Evolutionary conservation across 106 monocot genomes (phyloP).

Genomic region (Hemerocallis citrina): DNA sequence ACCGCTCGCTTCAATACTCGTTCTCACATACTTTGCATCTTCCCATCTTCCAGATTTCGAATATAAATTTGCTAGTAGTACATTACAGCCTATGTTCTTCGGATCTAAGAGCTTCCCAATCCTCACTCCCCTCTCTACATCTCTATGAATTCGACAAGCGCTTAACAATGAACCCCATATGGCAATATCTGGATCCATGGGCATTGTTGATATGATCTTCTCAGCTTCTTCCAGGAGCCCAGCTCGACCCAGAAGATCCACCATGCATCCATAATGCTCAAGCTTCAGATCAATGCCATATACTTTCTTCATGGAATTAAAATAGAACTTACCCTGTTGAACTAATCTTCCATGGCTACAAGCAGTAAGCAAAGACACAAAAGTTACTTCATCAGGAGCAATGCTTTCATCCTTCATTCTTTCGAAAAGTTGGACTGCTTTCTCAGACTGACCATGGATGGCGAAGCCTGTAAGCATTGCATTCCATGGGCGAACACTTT

Average conservation of each 20-base stretch:
- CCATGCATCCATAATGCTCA: slow-evolving; percentile 75
- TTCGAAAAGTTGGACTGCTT: slow-evolving; percentile 30
- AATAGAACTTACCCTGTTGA: slow-evolving; percentile 35
- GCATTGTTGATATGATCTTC: slow-evolving; percentile 48
- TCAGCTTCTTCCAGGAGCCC: slow-evolving; percentile 46
- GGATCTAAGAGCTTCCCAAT: too few relatives aligned
- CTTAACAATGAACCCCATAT: slow-evolving; percentile 65
- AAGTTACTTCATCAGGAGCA: slow-evolving; percentile 47
- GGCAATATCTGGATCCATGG: slow-evolving; percentile 35
- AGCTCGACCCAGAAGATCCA: slow-evolving; percentile 66
- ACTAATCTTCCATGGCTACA: slow-evolving; percentile 53
- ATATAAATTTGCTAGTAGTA: too few relatives aligned
- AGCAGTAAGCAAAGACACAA: slow-evolving; percentile 38
- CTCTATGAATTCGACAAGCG: slow-evolving; percentile 35
- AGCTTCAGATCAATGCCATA: slow-evolving; percentile 31
- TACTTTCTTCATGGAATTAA: slow-evolving; percentile 38
- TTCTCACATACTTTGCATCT: slow-evolving; percentile 20
- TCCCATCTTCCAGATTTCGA: too few relatives aligned
- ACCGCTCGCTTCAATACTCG: slow-evolving; percentile 4
- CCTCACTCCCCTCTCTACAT: too few relatives aligned
- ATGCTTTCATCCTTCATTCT: slow-evolving; percentile 32
- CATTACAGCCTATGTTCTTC: too few relatives aligned
- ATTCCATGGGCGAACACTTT: slow-evolving; percentile 24
- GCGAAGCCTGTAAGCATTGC: slow-evolving; percentile 28
- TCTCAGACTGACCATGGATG: slow-evolving; percentile 21